phyloP scores from a whole-genome alignment of 2,329 filamentous ascomycete genomes.

The Fusarium sp. region DNA sequence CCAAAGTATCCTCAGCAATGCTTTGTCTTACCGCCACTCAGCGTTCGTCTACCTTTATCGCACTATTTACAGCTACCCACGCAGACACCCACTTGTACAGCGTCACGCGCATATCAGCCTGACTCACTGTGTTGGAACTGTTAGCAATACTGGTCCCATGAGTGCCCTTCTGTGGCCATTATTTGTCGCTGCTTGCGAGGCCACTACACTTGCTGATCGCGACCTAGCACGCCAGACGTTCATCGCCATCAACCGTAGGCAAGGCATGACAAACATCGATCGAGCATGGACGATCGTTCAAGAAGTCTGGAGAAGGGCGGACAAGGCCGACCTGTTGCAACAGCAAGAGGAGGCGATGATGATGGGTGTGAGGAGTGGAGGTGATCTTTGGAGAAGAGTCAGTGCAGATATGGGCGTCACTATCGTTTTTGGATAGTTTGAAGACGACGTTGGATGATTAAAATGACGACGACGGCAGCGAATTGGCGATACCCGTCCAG shows the following conservation, averaged over 20 bases:
- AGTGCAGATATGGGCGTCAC: slow-evolving; percentile 68
- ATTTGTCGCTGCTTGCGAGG: slow-evolving; percentile 72
- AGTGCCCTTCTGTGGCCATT: slow-evolving; percentile 72
- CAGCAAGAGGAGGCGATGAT: slow-evolving; percentile 39
- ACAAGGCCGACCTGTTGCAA: slow-evolving; percentile 49
- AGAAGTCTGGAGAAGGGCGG: slow-evolving; percentile 69
- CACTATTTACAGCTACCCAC: slow-evolving; percentile 61
- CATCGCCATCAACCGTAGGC: slow-evolving; percentile 63
- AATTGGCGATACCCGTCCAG: slow-evolving; percentile 42
- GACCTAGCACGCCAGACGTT: slow-evolving; percentile 64
- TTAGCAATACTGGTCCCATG: slow-evolving; percentile 68
- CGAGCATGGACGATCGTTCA: slow-evolving; percentile 69
- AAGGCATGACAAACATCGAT: slow-evolving; percentile 74
- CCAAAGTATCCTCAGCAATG: slow-evolving; percentile 67
- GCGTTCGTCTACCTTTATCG: slow-evolving; percentile 69
- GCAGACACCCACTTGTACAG: slow-evolving; percentile 64
- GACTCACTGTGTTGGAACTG: slow-evolving; percentile 65
- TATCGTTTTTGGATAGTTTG: slow-evolving; percentile 64
- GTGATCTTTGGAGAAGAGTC: slow-evolving; percentile 67
- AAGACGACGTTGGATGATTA: slow-evolving; percentile 3
- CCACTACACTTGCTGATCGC: slow-evolving; percentile 61
- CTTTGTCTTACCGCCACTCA: slow-evolving; percentile 69
- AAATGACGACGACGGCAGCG: slow-evolving; percentile 20
- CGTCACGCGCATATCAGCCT: slow-evolving; percentile 63
- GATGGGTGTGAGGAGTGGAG: slow-evolving; percentile 37